Percentiles rank a stretch among this genome's conserved stretches.
These are phyloP conservation scores for Ulmus americana DNA, from an alignment of 331 rosid genomes.

Conservation along the genomic window DNA sequence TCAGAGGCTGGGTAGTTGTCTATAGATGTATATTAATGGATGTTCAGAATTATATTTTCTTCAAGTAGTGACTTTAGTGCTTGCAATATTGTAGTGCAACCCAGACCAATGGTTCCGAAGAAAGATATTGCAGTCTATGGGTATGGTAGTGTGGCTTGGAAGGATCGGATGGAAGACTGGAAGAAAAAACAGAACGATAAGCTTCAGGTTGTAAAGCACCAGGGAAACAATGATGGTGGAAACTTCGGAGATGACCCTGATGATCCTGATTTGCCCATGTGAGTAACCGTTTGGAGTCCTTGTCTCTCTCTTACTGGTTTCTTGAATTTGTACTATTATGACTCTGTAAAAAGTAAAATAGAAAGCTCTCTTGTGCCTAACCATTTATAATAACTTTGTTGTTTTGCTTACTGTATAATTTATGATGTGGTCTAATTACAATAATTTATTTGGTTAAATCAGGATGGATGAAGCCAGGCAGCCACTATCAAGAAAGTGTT, in stretches of 20 bases:
- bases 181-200: conserved; percentile 76
- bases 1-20: not conserved
- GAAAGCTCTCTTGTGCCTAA: too few species aligned
- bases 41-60: conserved; percentile 6
- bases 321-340: too few species aligned
- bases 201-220: conserved; percentile 89
- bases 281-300: conserved; percentile 20
- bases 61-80: conserved; percentile 13
- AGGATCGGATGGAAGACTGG: conserved; percentile 96
- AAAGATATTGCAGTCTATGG: conserved; percentile 94
- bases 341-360: too few species aligned
- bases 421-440: conserved; percentile 14
- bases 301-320: too few species aligned
- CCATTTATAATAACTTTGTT: not conserved
- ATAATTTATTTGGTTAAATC: conserved; percentile 19
- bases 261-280: conserved; percentile 86
- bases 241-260: conserved; percentile 50
- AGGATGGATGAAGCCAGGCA: conserved; percentile 99
- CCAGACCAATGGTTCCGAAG: conserved; percentile 91
- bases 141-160: conserved; percentile 97
- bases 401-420: not conserved
- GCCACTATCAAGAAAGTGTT: conserved; percentile 83
- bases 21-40: not conserved
- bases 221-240: conserved; percentile 52
- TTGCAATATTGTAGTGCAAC: conserved; percentile 51